Conservation (phyloP, 805 yeast genomes). For the Candida dendrica region DNA sequence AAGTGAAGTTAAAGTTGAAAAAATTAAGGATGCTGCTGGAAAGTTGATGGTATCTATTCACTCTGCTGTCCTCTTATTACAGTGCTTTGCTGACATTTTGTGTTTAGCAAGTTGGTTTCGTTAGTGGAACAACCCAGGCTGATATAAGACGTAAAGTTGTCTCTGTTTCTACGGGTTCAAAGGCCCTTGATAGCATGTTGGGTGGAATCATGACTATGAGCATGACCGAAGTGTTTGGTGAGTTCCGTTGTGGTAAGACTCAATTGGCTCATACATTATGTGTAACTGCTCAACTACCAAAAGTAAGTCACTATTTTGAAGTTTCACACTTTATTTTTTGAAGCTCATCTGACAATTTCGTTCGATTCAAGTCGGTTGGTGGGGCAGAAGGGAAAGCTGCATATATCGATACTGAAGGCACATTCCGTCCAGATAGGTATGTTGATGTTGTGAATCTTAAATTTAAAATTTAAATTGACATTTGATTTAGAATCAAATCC, state of each 20-base stretch:
- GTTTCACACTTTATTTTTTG: too few species aligned
- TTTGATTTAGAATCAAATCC: slow-evolving; percentile 40
- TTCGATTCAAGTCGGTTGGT: slow-evolving; percentile 54
- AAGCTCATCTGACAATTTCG: too few species aligned
- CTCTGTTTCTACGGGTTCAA: slow-evolving; percentile 64
- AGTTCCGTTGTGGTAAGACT: slow-evolving; percentile 77
- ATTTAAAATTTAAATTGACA: too few species aligned
- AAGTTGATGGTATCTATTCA: slow-evolving; percentile 44
- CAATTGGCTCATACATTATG: slow-evolving; percentile 75
- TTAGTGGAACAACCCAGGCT: slow-evolving; percentile 66
- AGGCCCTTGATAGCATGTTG: slow-evolving; percentile 56
- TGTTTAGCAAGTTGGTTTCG: slow-evolving; percentile 51
- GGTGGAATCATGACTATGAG: slow-evolving; percentile 76
- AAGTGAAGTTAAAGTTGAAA: slow-evolving; percentile 72
- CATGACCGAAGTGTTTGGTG: slow-evolving; percentile 75
- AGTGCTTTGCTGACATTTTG: not conserved
- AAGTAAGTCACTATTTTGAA: slow-evolving; percentile 25
- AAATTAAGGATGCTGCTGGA: slow-evolving; percentile 66
- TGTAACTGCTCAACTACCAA: slow-evolving; percentile 68
- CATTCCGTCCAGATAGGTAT: slow-evolving; percentile 64
- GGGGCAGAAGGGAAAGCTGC: slow-evolving; percentile 81
- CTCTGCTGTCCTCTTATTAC: too few species aligned
- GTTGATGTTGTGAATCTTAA: too few species aligned
- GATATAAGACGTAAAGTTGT: slow-evolving; percentile 57
- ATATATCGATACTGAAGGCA: slow-evolving; percentile 76